Evolutionary conservation across 257 asterid genomes (phyloP).

Genomic region (Ehretia macrophylla): DNA sequence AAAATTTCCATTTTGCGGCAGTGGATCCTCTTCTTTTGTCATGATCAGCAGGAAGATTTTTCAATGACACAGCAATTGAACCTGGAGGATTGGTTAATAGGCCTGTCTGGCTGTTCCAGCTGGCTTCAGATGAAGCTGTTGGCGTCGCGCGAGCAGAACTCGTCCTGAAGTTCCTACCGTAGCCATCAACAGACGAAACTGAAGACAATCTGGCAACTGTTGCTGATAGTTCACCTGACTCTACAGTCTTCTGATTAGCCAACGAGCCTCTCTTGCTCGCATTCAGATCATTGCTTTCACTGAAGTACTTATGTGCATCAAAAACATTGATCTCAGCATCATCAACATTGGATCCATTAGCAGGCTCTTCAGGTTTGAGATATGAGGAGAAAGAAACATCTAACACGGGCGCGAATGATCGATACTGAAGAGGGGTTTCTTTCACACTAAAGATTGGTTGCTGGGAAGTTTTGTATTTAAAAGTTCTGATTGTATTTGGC

Average conservation of each 20-base stretch:
- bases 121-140: conserved; percentile 85
- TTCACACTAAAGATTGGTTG: conserved; percentile 41
- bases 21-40: conserved; percentile 18
- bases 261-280: conserved; percentile 7
- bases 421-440: conserved; percentile 44
- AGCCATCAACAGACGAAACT: conserved; percentile 53
- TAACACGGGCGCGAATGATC: conserved; percentile 21
- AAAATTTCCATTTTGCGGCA: conserved; percentile 43
- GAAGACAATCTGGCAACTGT: conserved; percentile 34
- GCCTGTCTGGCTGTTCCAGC: conserved; percentile 90
- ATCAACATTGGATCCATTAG: background rate
- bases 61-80: conserved; percentile 32
- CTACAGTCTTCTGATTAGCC: conserved; percentile 2
- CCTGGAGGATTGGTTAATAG: conserved; percentile 62
- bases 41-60: conserved; percentile 20
- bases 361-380: conserved; percentile 28
- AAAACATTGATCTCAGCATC: conserved; percentile 77
- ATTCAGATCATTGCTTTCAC: conserved; percentile 39
- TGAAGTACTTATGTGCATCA: conserved; percentile 80
- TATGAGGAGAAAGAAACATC: conserved; percentile 60
- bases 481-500: conserved; percentile 29
- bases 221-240: conserved; percentile 17
- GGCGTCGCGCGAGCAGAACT: conserved; percentile 70
- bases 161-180: conserved; percentile 39
- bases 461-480: conserved; percentile 42